Base-by-base conservation (phyloP, 2,329 filamentous ascomycete species). In the Beauveria rudraprayagi region DNA sequence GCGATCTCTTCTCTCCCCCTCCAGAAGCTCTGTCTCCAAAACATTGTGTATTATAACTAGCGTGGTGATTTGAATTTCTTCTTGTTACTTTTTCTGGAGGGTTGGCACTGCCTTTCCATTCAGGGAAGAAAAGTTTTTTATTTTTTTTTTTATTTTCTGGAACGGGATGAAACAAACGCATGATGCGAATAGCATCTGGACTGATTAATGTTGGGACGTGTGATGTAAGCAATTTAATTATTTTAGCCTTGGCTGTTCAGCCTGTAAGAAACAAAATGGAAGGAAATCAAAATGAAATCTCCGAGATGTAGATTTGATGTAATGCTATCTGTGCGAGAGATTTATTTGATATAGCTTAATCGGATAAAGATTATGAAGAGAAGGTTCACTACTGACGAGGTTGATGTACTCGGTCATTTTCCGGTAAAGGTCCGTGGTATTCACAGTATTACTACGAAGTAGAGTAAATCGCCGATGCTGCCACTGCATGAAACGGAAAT, bases 201-300 rank as follows among this genome's bases (percentile, higher is more conserved):
- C 40, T 48, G 47, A 44, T 53, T 59, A 59, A 59, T 59, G 56
- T 59, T 59, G 56, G 56, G 56, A 59, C 53, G 56, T 59, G 47
- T 56, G 40, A 59, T 59, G 56, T 40, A 59, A 52, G 56, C 56
- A 51, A 16, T 28, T 59, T 52, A 40, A 37, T 34, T 34, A 43
- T 59, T 52, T 57, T 59, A 48, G 16, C 48, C 40, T 44, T 34
- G 19, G 2, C 9, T 24, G 19, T 47, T 47, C 46, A 11, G 22
- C 34, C 11, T 30, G 30, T 52, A 44, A 34, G 26, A 43, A 48
- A 48, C 17, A 28, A 56, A 17, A 56, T 5, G n/a, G 30, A 28
- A 28, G 24, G 43, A 17, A 37, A 47, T 5, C 4, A 24, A 24
- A 11, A 14, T 24, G 11, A 47, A 16, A 5, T 24, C 16, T 47